Conservation (phyloP, 352 stramenopile species). For the Blastocystis sp. region DNA sequence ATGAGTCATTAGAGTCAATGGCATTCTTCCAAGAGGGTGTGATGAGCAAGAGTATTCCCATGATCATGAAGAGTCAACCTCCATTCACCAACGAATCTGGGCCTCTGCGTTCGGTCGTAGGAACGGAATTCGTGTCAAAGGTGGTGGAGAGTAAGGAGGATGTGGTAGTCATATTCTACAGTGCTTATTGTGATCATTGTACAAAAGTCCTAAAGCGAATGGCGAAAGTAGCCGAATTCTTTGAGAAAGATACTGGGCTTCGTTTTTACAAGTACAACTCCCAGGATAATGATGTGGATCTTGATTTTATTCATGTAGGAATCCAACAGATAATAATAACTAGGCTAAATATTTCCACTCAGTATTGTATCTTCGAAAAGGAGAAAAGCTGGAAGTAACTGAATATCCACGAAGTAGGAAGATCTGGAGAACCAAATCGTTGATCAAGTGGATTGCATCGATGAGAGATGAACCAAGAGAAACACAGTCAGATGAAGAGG, state of each 20-base stretch:
- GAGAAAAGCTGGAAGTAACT: slow-evolving; percentile 15
- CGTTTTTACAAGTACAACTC: background rate
- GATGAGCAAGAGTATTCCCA: background rate
- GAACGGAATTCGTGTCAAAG: background rate
- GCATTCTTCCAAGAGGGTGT: background rate
- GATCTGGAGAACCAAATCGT: background rate
- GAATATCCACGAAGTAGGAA: slow-evolving; percentile 17
- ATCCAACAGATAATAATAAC: background rate
- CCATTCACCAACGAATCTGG: background rate
- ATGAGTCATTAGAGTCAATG: background rate
- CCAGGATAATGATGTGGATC: background rate
- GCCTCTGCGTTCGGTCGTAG: background rate
- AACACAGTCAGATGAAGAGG: background rate
- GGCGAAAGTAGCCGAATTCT: background rate
- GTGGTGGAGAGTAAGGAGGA: slow-evolving; percentile 10
- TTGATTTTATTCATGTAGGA: background rate
- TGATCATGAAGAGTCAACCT: background rate
- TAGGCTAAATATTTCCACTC: slow-evolving; percentile 26
- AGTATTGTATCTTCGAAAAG: slow-evolving; percentile 10
- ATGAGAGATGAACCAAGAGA: background rate
- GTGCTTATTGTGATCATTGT: background rate
- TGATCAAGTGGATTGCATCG: background rate
- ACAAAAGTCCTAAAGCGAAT: background rate
- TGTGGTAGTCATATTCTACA: background rate
- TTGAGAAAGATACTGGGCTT: background rate